phyloP scores from a whole-genome alignment of 176 grass and related monocot species.

The Themeda triandra region DNA sequence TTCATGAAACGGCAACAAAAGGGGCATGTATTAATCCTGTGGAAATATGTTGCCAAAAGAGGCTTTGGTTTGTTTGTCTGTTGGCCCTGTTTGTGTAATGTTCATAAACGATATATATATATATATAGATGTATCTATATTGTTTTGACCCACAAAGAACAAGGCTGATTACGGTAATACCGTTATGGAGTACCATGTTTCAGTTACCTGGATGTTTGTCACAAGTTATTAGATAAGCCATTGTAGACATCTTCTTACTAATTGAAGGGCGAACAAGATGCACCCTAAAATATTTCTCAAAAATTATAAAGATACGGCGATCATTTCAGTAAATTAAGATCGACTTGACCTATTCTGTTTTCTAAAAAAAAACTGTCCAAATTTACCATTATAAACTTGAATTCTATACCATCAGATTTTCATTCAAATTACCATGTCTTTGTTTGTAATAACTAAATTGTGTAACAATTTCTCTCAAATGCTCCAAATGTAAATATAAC shows the following conservation, averaged over 20 bases:
- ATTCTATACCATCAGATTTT: too few relatives aligned
- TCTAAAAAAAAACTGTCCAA: too few relatives aligned
- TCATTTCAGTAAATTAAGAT: too few relatives aligned
- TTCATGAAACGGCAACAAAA: slow-evolving; percentile 32
- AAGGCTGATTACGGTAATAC: slow-evolving; percentile 32
- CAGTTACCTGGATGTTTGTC: not conserved
- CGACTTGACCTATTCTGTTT: too few relatives aligned
- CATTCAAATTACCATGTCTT: too few relatives aligned
- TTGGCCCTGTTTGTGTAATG: slow-evolving; percentile 40
- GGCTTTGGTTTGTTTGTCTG: slow-evolving; percentile 44
- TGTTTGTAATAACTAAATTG: too few relatives aligned
- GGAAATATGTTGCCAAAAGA: slow-evolving; percentile 15
- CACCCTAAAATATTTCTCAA: too few relatives aligned
- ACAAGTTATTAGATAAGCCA: not conserved
- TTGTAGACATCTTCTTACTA: not conserved
- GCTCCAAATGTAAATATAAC: too few relatives aligned
- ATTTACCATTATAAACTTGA: too few relatives aligned
- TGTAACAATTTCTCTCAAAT: too few relatives aligned
- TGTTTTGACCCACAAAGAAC: slow-evolving; percentile 37
- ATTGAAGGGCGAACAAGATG: too few relatives aligned
- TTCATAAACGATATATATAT: slow-evolving; percentile 47
- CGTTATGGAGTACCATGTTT: slow-evolving; percentile 16
- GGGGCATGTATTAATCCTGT: not conserved
- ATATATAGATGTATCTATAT: slow-evolving; percentile 27
- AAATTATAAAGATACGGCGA: too few relatives aligned